These are phyloP conservation scores for Zygotorulaspora sp. DNA, from an alignment of 805 yeast species.

Conservation along the genomic window DNA sequence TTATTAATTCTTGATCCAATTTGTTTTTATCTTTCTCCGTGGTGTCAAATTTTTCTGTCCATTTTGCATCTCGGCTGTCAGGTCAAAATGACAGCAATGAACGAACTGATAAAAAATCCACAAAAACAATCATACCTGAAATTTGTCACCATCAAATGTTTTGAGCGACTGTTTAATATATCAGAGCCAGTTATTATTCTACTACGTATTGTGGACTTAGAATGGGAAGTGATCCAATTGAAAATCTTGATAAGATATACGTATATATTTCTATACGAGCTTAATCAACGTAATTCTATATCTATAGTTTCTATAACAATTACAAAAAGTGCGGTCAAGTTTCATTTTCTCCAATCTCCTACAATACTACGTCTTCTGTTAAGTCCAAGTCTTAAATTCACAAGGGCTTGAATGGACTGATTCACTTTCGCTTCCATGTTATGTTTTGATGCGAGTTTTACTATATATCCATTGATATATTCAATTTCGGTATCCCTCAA, in stretches of 20 bases:
- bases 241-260: too few relatives aligned
- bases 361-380: conserved; percentile 22
- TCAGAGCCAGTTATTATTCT: too few relatives aligned
- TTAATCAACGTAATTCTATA: too few relatives aligned
- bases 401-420: conserved; percentile 33
- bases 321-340: too few relatives aligned
- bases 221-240: too few relatives aligned
- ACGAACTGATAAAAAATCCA: too few relatives aligned
- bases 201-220: too few relatives aligned
- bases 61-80: conserved; percentile 3
- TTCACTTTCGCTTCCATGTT: conserved; percentile 35
- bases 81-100: conserved; percentile 2
- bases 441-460: conserved; percentile 46
- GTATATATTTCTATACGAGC: too few relatives aligned
- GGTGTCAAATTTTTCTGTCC: conserved; percentile 4
- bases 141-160: too few relatives aligned
- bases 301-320: not conserved
- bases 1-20: conserved; percentile 1
- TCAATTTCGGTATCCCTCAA: conserved; percentile 68
- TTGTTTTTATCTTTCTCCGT: conserved; percentile 6
- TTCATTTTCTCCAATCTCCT: conserved; percentile 7
- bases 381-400: conserved; percentile 33
- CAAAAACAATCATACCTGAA: too few relatives aligned
- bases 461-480: conserved; percentile 78
- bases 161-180: too few relatives aligned